phyloP scores from a whole-genome alignment of 2,329 filamentous ascomycete species.

The Fusarium lateritium region DNA sequence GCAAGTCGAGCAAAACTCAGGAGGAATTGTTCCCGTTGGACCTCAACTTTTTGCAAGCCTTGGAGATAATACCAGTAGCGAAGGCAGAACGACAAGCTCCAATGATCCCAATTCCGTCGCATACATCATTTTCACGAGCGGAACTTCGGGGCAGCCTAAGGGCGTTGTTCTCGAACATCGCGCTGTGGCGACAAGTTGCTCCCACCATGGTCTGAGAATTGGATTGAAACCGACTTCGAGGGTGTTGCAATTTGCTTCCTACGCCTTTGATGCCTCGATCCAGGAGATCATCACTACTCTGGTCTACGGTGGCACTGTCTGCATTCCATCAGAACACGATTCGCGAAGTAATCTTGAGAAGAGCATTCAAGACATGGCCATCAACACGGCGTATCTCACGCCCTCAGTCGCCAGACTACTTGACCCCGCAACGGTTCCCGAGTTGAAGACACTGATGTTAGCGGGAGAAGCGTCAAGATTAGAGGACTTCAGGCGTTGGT shows the following conservation, averaged over 20 bases:
- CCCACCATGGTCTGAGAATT: constrained; percentile 9
- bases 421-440: constrained; percentile 11
- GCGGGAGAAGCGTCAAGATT: constrained; percentile 14
- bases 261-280: constrained; percentile 26
- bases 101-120: neutral
- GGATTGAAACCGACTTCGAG: constrained; percentile 11
- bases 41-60: constrained; percentile 4
- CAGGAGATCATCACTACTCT: constrained; percentile 26
- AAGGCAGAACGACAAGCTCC: neutral
- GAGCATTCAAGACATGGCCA: constrained; percentile 5
- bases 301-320: constrained; percentile 20
- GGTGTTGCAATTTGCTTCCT: constrained; percentile 23
- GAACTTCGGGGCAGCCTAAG: constrained; percentile 14
- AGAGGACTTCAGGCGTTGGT: constrained; percentile 18
- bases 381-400: constrained; percentile 25
- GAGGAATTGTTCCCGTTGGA: neutral
- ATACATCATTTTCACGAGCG: constrained; percentile 31
- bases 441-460: constrained; percentile 12
- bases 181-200: constrained; percentile 23
- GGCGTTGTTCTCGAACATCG: constrained; percentile 24
- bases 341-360: neutral
- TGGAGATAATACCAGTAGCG: neutral
- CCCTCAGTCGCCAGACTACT: constrained; percentile 19
- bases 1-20: neutral
- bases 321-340: constrained; percentile 16